Conservation (phyloP, 2,329 filamentous ascomycete genomes). For the Chaetomiaceae sp. region DNA sequence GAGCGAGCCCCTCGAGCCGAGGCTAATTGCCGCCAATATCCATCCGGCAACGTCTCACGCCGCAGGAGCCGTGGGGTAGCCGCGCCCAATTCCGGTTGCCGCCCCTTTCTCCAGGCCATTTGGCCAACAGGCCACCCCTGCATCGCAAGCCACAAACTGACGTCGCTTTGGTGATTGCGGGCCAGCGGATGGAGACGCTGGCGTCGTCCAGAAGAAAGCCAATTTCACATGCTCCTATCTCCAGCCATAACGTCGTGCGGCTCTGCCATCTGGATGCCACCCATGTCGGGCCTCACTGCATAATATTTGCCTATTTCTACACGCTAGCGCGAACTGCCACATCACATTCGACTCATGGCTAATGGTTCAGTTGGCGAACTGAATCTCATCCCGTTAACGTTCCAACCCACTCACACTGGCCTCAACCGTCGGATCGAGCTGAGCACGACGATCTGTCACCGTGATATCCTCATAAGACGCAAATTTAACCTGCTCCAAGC, state of each 20-base stretch:
- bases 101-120: not conserved
- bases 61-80: slow-evolving; percentile 13
- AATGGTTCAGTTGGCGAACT: too few relatives aligned
- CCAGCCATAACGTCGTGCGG: not conserved
- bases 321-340: too few relatives aligned
- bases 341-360: too few relatives aligned
- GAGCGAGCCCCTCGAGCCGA: slow-evolving; percentile 24
- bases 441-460: too few relatives aligned
- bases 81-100: slow-evolving; percentile 12
- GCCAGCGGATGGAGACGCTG: slow-evolving; percentile 15
- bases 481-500: too few relatives aligned
- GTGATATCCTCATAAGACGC: too few relatives aligned
- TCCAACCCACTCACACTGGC: too few relatives aligned
- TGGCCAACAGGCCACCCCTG: slow-evolving; percentile 1
- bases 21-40: slow-evolving; percentile 23
- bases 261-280: not conserved
- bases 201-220: not conserved
- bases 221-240: slow-evolving; percentile 15
- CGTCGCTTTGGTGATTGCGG: slow-evolving; percentile 9
- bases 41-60: slow-evolving; percentile 4
- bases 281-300: too few relatives aligned
- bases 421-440: too few relatives aligned
- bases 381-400: too few relatives aligned
- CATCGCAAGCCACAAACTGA: slow-evolving; percentile 6
- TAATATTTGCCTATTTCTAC: too few relatives aligned